Evolutionary conservation across 2,329 filamentous ascomycete genomes (phyloP), one percentile per base, ranked within the genome.

Genomic region (Aspergillus oerlinghausenensis): DNA sequence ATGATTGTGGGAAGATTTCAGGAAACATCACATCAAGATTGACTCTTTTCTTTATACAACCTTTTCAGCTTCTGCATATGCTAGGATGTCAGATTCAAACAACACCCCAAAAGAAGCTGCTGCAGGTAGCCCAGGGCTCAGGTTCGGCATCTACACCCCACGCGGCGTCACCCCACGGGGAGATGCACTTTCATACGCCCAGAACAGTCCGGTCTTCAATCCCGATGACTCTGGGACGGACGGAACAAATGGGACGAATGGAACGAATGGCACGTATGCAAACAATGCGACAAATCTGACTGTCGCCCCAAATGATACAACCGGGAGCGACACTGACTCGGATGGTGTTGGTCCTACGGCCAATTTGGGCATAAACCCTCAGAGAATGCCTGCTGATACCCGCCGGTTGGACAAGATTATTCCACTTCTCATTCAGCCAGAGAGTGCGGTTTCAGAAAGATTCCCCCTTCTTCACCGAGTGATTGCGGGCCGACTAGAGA

Each of bases 391-490:
- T 17, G 32, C 5, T 17, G 32, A 26, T 49, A 11, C 2, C 17
- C 19, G 21, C n/a, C 19, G 10, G 14, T 14, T 51, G 19, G 49
- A 32, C 14, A 35, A n/a, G 11, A 25, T 38, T 21, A 38, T 51
- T 11, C 35, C 29, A 17, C 29, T 29, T 1, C 57, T 64, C 17
- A 45, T 63, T 5, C 42, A 58, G 21, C 62, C 62, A 4, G 17
- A 32, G 1, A 61, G 50, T 38, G 9, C 19, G 17, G 10, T 63
- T 3, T 56, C 61, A 9, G 9, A 35, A 9, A 32, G 26, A 6
- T 45, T 61, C 43, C 60, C 58, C 9, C 51, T 58, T 50, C 45
- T 64, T 29, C 59, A 62, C 50, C 52, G 57, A 19, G 40, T 51
- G 17, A 29, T 65, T 23, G 49, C 52, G 23, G 29, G 19, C 17